Evolutionary conservation across 345 rosid species (phyloP), one percentile per base, ranked within the genome.

Genomic region (Hibiscus syriacus): DNA sequence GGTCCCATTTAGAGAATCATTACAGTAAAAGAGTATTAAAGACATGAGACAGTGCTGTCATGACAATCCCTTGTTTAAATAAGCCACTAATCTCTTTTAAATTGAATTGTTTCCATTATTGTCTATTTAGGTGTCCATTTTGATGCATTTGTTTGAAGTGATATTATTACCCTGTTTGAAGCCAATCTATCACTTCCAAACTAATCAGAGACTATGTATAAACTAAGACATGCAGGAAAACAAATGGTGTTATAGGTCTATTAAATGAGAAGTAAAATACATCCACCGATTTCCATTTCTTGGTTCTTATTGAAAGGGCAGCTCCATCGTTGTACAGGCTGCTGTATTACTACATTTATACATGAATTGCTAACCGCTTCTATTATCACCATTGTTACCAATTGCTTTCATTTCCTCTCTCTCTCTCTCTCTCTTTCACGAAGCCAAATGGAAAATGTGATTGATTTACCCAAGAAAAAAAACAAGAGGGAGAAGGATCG

Each of bases 401-500:
- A 32, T 70, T 59, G 36, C 68, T 36, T 20, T 64, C 72, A 38
- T 72, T 66, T 45, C 49, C 54, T 27, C n/a, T 23, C 14, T 36
- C n/a, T n/a, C n/a, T n/a, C n/a, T n/a, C 39, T 36, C 70, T 72
- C 69, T 64, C 68, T 14, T 53, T 55, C 67, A 27, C 73, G 29
- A 77, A 80, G 82, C 84, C 88, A 83, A 87, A 88, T 85, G 87
- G 88, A 88, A 79, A 59, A 63, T 79, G 71, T 80, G 86, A 77
- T 79, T 79, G 79, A 75, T 82, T 48, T 78, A 71, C 73, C 68
- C 19, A 43, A 64, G 79, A n/a, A n/a, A 69, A 76, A 11, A 41
- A 79, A 54, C 48, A 78, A 70, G 76, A 69, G 53, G 59, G 70
- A 58, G 34, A 65, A 55, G 61, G 80, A 64, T 67, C 22, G 56